Conservation (phyloP, 345 rosid species). For the Physaria fendleri region DNA sequence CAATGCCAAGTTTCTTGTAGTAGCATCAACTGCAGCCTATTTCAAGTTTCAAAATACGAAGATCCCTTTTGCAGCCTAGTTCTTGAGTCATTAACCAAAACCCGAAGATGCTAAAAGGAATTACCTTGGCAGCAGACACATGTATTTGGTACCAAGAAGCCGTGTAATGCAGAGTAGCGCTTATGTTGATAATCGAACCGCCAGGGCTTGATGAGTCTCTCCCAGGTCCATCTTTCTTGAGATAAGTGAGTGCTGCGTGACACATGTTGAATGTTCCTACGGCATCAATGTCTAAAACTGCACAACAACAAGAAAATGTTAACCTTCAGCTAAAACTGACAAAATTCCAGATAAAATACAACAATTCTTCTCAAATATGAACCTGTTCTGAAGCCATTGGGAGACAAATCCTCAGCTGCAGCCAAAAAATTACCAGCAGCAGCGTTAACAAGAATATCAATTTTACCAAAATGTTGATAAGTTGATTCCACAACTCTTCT, state of each 20-base stretch:
- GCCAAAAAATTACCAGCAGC: constrained; percentile 84
- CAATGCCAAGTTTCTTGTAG: constrained; percentile 65
- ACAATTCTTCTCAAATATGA: not conserved
- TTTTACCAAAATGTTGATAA: constrained; percentile 48
- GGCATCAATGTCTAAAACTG: constrained; percentile 74
- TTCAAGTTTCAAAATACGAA: constrained; percentile 8
- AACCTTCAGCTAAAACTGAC: not conserved
- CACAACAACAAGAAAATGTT: constrained; percentile 9
- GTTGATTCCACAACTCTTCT: constrained; percentile 65
- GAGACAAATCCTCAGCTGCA: constrained; percentile 71
- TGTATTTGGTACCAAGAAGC: constrained; percentile 85
- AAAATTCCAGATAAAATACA: not conserved
- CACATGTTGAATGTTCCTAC: constrained; percentile 84
- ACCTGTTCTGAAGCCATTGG: constrained; percentile 86
- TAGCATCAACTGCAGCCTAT: constrained; percentile 77
- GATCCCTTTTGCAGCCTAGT: not conserved
- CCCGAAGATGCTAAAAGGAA: not conserved
- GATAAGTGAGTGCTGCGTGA: constrained; percentile 56
- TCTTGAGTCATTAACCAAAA: not conserved
- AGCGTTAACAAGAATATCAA: constrained; percentile 70
- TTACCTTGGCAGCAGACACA: constrained; percentile 83
- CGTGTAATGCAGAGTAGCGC: constrained; percentile 72
- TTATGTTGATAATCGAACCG: constrained; percentile 64
- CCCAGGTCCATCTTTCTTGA: constrained; percentile 63
- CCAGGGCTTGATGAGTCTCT: constrained; percentile 36